Evolutionary conservation across 768 basidiomycete species (phyloP), one percentile per base, ranked within the genome.

Genomic region (Pluteus cervinus): DNA sequence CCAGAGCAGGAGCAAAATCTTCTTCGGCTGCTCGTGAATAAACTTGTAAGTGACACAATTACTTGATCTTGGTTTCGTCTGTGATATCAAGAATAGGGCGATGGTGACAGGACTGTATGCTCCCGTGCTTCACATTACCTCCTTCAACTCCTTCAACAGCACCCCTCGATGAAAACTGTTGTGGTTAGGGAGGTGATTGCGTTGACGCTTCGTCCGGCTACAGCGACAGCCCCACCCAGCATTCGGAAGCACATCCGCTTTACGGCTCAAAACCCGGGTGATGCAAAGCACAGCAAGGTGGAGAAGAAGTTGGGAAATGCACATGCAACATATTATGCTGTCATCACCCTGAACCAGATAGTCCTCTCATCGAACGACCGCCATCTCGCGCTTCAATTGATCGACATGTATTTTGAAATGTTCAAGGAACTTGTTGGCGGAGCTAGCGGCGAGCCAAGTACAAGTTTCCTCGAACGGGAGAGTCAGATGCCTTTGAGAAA

Each of bases 1-100:
- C 91, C 94, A 0, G 96, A 99, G 56, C 96, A 99, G 57, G 96
- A 98, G 55, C 91, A 97, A 52, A 99, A 99, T 64, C 65, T 98
- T 21, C 75, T 98, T 4, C 78, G 85, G 20, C 66, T 98, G 4
- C 79, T 97, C 6, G 90, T 91, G 23, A 94, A 98, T 67, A 98
- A 98, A 57, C 76, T 99, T 15, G 90, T 85, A 45, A 34, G 82
- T 60, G 26, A 21, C 7, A 26, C 44, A 17, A 24, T 7, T 30
- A 17, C 36, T 29, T 7, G 11, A 18, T 31, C 14, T 31, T 39
- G 21, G 23, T 35, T 28, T 31, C 23, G 21, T 40, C 18, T 22
- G 14, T 32, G 25, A 24, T 24, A 17, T 18, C 8, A 22, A 10
- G 33, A 33, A 26, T 42, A 92, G 88, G 92, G 93, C 35, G 96